Percentiles rank a stretch among this genome's conserved stretches.
These are phyloP conservation scores for Yamadazyma aaseri DNA, from an alignment of 1,139 yeast species.

Conservation along the genomic window DNA sequence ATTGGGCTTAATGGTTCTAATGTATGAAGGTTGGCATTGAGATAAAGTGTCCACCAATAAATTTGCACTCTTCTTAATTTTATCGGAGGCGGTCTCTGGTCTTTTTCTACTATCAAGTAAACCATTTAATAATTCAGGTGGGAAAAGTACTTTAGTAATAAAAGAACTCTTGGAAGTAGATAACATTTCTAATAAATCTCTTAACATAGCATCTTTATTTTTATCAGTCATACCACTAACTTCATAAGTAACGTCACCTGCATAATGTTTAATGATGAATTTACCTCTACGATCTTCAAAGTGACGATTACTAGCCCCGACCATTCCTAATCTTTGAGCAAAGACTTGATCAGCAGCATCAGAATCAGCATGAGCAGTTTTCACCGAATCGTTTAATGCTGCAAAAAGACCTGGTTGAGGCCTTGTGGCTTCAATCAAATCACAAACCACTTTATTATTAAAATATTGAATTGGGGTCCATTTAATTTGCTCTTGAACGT, in stretches of 20 bases:
- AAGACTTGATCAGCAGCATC: conserved; percentile 96
- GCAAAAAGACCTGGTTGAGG: conserved; percentile 96
- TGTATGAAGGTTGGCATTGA: conserved; percentile 89
- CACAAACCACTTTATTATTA: conserved; percentile 96
- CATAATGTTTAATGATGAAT: conserved; percentile 92
- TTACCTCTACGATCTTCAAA: conserved; percentile 88
- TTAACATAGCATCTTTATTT: conserved; percentile 90
- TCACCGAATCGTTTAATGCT: conserved; percentile 93
- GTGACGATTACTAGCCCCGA: conserved; percentile 74
- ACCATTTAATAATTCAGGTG: conserved; percentile 55
- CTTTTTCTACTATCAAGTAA: conserved; percentile 75
- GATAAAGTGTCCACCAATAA: conserved; percentile 86
- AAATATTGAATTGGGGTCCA: conserved; percentile 99
- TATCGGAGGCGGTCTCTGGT: conserved; percentile 97
- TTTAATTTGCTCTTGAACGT: conserved; percentile 88
- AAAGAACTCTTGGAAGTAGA: conserved; percentile 71
- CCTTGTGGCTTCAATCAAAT: conserved; percentile 86
- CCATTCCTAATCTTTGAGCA: conserved; percentile 86
- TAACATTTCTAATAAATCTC: conserved; percentile 80
- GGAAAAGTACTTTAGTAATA: conserved; percentile 64
- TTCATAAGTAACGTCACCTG: conserved; percentile 97
- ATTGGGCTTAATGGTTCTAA: conserved; percentile 97
- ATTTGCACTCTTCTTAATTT: conserved; percentile 90
- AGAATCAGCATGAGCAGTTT: conserved; percentile 98
- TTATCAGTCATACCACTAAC: conserved; percentile 92